Evolutionary conservation across 495 filamentous ascomycete species (phyloP).

Genomic region (Elaphomyces granulatus): DNA sequence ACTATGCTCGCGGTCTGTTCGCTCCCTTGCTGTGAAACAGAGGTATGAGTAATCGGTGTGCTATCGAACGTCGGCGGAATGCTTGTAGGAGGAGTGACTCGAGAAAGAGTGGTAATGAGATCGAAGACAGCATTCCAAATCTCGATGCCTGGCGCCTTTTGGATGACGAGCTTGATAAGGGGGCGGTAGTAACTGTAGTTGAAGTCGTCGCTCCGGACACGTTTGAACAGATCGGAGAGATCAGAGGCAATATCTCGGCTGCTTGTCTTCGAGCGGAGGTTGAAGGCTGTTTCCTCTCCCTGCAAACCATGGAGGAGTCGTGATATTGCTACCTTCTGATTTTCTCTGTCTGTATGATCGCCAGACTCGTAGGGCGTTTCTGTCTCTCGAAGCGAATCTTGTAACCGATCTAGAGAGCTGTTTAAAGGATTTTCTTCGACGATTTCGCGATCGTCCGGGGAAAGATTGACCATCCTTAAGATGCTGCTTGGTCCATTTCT

Average conservation of each 20-base stretch:
- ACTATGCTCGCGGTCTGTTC: constrained; percentile 3
- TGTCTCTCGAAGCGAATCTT: constrained; percentile 3
- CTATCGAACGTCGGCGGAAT: neutral
- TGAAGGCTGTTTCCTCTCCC: constrained; percentile 1
- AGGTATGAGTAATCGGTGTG: neutral
- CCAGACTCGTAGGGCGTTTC: neutral
- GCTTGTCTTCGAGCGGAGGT: neutral
- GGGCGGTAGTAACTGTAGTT: neutral
- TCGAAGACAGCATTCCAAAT: neutral
- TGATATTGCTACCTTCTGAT: neutral
- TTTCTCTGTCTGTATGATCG: neutral
- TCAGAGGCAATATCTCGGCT: neutral
- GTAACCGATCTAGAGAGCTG: constrained; percentile 4
- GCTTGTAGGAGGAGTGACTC: neutral
- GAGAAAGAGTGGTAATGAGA: neutral
- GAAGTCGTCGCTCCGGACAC: neutral
- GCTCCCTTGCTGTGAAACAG: neutral
- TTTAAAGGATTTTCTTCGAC: constrained; percentile 4
- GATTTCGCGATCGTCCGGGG: neutral
- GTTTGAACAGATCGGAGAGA: neutral
- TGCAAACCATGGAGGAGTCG: constrained; percentile 6
- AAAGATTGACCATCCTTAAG: too few relatives aligned
- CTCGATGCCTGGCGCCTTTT: neutral
- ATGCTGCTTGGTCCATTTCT: too few relatives aligned
- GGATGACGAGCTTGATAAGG: neutral